Conservation (phyloP, 768 basidiomycete species). For the Tylopilus rubrobrunneus region DNA sequence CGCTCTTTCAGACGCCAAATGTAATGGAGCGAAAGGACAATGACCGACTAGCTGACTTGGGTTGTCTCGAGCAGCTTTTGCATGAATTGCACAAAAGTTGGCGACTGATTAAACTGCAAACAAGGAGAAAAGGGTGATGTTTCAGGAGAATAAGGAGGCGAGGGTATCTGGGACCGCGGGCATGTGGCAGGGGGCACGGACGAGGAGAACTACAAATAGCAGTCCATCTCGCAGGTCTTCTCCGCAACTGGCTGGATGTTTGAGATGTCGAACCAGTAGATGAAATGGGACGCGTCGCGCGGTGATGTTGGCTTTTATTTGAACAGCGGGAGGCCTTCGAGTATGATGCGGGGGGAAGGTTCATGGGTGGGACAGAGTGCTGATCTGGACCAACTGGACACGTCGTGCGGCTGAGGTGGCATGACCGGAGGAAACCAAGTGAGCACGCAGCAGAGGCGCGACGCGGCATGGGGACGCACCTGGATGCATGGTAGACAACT, state of each 20-base stretch:
- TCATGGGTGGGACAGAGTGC: slow-evolving; percentile 20
- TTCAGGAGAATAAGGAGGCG: slow-evolving; percentile 39
- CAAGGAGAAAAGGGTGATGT: slow-evolving; percentile 42
- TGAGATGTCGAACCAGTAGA: slow-evolving; percentile 72
- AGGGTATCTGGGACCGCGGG: slow-evolving; percentile 32
- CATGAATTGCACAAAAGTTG: slow-evolving; percentile 80
- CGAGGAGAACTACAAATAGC: slow-evolving; percentile 85
- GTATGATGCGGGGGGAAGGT: slow-evolving; percentile 16
- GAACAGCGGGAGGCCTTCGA: slow-evolving; percentile 17
- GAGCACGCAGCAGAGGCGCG: slow-evolving; percentile 3
- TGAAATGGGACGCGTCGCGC: slow-evolving; percentile 36
- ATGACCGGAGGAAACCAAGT: slow-evolving; percentile 34
- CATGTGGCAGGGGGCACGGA: slow-evolving; percentile 29
- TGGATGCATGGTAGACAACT: slow-evolving; percentile 44
- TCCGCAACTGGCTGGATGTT: slow-evolving; percentile 73
- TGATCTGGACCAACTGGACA: slow-evolving; percentile 24
- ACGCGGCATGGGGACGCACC: slow-evolving; percentile 33
- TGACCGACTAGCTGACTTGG: slow-evolving; percentile 90
- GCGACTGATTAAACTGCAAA: slow-evolving; percentile 73
- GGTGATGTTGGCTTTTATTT: slow-evolving; percentile 19
- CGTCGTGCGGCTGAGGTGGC: slow-evolving; percentile 42
- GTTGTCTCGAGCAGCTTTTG: slow-evolving; percentile 92
- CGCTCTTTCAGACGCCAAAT: slow-evolving; percentile 80
- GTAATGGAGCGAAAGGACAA: slow-evolving; percentile 87
- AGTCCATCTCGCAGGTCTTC: slow-evolving; percentile 92